Conservation (phyloP, 1,139 yeast genomes). For the Debaryomycetaceae sp. region DNA sequence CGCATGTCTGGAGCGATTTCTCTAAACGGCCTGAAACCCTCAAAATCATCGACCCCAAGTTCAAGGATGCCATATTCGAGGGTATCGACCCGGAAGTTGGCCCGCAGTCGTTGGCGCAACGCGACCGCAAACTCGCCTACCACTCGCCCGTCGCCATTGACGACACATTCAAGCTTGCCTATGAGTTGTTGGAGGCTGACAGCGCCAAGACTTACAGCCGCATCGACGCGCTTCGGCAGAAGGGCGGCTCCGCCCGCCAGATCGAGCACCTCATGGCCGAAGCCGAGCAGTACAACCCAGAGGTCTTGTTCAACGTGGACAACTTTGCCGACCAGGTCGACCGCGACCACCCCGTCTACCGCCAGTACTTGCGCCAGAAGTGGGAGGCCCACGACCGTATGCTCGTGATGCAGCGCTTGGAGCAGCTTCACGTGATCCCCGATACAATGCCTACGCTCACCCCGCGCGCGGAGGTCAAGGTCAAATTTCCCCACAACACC, state of each 20-base stretch:
- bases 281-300: constrained; percentile 76
- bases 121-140: constrained; percentile 34
- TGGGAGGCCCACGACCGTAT: constrained; percentile 72
- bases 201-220: constrained; percentile 18
- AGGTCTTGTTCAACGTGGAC: constrained; percentile 65
- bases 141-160: constrained; percentile 65
- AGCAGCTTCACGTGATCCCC: constrained; percentile 80
- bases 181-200: constrained; percentile 53
- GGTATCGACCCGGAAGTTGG: constrained; percentile 28
- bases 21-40: constrained; percentile 37
- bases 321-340: constrained; percentile 49
- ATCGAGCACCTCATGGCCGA: constrained; percentile 21
- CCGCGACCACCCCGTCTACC: constrained; percentile 71
- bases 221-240: constrained; percentile 14
- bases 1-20: constrained; percentile 49
- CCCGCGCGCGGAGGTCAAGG: constrained; percentile 73
- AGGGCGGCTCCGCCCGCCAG: constrained; percentile 9
- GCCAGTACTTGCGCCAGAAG: constrained; percentile 59
- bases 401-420: constrained; percentile 84
- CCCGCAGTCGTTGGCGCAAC: constrained; percentile 24
- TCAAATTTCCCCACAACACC: constrained; percentile 71
- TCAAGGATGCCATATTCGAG: constrained; percentile 31
- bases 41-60: constrained; percentile 24
- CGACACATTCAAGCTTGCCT: constrained; percentile 68
- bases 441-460: constrained; percentile 87